Evolutionary conservation across 257 asterid genomes (phyloP).

Genomic region (Ilex asprella): DNA sequence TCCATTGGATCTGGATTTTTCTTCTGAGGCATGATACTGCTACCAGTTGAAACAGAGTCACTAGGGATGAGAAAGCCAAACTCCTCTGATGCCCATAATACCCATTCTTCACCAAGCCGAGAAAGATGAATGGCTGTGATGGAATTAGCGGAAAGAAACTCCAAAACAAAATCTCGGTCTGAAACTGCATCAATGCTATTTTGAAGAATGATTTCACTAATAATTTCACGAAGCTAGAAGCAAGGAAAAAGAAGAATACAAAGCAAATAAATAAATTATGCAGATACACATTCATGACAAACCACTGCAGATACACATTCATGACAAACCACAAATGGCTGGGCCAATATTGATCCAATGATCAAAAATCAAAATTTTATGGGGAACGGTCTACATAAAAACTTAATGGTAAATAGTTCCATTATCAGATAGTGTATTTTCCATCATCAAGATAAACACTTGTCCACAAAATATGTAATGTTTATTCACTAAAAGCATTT

Average conservation of each 20-base stretch:
- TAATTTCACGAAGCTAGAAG: slow-evolving; percentile 6
- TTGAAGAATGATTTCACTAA: slow-evolving; percentile 33
- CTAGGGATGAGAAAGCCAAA: slow-evolving; percentile 90
- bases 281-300: not conserved
- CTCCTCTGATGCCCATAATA: slow-evolving; percentile 97
- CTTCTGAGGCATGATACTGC: slow-evolving; percentile 99
- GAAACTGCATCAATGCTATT: slow-evolving; percentile 99
- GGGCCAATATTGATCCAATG: too few species aligned
- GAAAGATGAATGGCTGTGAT: slow-evolving; percentile 88
- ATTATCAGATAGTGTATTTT: too few species aligned
- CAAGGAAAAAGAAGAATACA: slow-evolving; percentile 5
- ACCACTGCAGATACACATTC: not conserved
- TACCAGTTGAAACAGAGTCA: slow-evolving; percentile 96
- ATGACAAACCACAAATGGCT: not conserved
- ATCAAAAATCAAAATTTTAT: too few species aligned
- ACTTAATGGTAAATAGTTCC: too few species aligned
- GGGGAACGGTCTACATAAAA: too few species aligned
- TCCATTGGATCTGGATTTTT: slow-evolving; percentile 99
- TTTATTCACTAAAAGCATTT: too few species aligned
- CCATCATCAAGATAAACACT: too few species aligned
- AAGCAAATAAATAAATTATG: not conserved
- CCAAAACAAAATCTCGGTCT: slow-evolving; percentile 95
- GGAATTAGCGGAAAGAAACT: slow-evolving; percentile 81
- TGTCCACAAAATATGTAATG: too few species aligned
- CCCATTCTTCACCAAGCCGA: slow-evolving; percentile 99